phyloP scores from a whole-genome alignment of 495 filamentous ascomycete species.

The Penicillium paxilli region DNA sequence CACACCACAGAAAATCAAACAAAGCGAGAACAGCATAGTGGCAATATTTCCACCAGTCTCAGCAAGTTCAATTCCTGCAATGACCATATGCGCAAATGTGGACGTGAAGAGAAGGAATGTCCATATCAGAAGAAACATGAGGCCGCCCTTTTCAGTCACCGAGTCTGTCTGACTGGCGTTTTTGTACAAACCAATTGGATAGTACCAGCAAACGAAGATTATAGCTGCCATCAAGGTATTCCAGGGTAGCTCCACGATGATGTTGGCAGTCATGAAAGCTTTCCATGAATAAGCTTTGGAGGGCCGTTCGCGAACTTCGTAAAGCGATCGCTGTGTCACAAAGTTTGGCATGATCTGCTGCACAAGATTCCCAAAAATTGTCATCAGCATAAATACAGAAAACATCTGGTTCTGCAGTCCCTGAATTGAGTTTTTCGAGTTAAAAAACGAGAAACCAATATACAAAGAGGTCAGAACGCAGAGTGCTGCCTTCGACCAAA shows the following conservation, averaged over 20 bases:
- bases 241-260: slow-evolving; percentile 10
- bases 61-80: not conserved
- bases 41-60: slow-evolving; percentile 44
- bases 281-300: slow-evolving; percentile 67
- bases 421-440: slow-evolving; percentile 64
- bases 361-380: slow-evolving; percentile 68
- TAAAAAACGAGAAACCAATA: slow-evolving; percentile 81
- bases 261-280: slow-evolving; percentile 49
- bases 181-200: slow-evolving; percentile 55
- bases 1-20: slow-evolving; percentile 56
- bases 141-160: slow-evolving; percentile 41
- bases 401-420: slow-evolving; percentile 86
- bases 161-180: slow-evolving; percentile 38
- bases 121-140: slow-evolving; percentile 51
- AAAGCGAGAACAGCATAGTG: slow-evolving; percentile 41
- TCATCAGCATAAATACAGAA: slow-evolving; percentile 75
- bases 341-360: slow-evolving; percentile 73
- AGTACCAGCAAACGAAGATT: slow-evolving; percentile 59
- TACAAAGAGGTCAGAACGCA: slow-evolving; percentile 52
- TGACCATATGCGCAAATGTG: slow-evolving; percentile 44
- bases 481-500: slow-evolving; percentile 10
- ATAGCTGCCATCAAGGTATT: slow-evolving; percentile 46
- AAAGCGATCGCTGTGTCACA: slow-evolving; percentile 58
- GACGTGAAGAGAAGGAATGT: slow-evolving; percentile 48
- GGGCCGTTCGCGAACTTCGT: slow-evolving; percentile 62